Evolutionary conservation across 2,329 filamentous ascomycete genomes (phyloP).

Genomic region (Aspergillus clavatus): DNA sequence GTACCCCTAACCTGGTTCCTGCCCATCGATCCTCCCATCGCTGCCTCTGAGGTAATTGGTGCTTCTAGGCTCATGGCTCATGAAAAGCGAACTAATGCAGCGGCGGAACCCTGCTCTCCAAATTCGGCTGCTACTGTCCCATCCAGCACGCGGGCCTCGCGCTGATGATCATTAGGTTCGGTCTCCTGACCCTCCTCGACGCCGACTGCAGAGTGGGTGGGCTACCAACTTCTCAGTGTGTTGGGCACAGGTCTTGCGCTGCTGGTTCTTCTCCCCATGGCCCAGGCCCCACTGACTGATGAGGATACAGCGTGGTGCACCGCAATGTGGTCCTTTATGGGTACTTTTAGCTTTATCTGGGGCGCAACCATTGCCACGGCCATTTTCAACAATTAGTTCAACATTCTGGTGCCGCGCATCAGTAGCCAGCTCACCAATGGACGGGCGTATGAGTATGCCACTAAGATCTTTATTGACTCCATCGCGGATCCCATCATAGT

Average conservation of each 20-base stretch:
- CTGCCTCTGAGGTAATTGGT: too few relatives aligned
- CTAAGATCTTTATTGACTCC: background rate
- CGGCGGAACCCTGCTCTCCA: constrained; percentile 21
- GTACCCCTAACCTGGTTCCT: too few relatives aligned
- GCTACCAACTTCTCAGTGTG: constrained; percentile 20
- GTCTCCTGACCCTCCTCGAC: constrained; percentile 23
- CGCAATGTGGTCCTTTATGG: constrained; percentile 22
- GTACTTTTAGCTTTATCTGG: constrained; percentile 25
- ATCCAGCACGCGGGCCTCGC: constrained; percentile 22
- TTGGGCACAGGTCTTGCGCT: constrained; percentile 9
- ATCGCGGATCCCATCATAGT: background rate
- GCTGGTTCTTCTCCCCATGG: constrained; percentile 16
- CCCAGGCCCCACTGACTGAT: constrained; percentile 19
- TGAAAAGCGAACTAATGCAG: too few relatives aligned
- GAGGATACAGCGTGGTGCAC: constrained; percentile 19
- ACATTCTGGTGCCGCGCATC: background rate
- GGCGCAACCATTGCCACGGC: constrained; percentile 23
- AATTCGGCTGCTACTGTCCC: constrained; percentile 25
- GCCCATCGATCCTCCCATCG: too few relatives aligned
- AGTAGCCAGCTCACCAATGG: background rate
- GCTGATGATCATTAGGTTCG: constrained; percentile 20
- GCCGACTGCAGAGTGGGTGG: constrained; percentile 19
- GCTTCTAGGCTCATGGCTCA: too few relatives aligned
- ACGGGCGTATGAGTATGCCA: background rate
- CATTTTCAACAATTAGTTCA: constrained; percentile 32